Evolutionary conservation across 1,284 basidiomycete species (phyloP).

Genomic region (Marasmius oreades): DNA sequence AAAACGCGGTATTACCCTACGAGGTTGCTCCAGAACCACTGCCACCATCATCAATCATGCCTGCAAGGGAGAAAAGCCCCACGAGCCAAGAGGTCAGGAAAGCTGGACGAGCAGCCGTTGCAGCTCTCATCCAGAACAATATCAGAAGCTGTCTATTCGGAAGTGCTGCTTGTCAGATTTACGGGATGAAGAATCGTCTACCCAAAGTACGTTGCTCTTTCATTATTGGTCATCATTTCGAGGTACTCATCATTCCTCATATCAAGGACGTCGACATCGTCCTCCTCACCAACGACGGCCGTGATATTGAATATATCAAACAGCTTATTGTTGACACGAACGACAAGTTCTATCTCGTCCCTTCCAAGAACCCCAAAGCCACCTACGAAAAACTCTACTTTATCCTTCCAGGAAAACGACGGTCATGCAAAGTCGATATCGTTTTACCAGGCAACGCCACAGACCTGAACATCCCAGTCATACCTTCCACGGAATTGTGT

Average conservation of each 20-base stretch:
- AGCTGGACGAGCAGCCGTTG: conserved; percentile 20
- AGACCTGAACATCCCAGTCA: conserved; percentile 25
- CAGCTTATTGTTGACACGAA: conserved; percentile 2
- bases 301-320: conserved; percentile 10
- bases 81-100: conserved; percentile 17
- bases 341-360: conserved; percentile 3
- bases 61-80: neutral
- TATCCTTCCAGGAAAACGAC: conserved; percentile 11
- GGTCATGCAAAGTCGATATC: conserved; percentile 31
- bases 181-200: conserved; percentile 31
- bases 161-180: conserved; percentile 33
- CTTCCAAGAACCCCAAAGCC: conserved; percentile 5
- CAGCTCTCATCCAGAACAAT: conserved; percentile 20
- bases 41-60: neutral
- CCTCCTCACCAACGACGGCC: neutral
- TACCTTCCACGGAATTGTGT: conserved; percentile 19
- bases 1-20: neutral
- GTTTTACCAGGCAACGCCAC: conserved; percentile 25
- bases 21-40: neutral
- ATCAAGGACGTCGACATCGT: conserved; percentile 10
- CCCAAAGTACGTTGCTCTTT: conserved; percentile 31
- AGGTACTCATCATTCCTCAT: conserved; percentile 11
- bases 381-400: conserved; percentile 29
- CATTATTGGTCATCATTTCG: neutral
- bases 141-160: conserved; percentile 34